Base-by-base conservation (phyloP, 164 flowering plant species). In the Vitis rupestris region DNA sequence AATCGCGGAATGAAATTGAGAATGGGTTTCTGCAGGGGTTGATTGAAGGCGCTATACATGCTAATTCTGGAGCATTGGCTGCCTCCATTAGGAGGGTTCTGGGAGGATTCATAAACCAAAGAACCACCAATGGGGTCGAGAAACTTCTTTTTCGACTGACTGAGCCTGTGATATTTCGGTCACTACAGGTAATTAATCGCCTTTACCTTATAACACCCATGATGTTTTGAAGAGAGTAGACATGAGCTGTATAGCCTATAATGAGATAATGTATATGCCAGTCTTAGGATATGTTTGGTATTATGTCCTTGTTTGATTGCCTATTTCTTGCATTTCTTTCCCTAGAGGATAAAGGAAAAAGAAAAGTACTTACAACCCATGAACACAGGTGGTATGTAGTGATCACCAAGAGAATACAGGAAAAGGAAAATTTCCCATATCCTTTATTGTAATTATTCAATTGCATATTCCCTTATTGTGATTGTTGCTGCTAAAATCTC, bases 101-200 rank as follows among this genome's bases (percentile, higher is more conserved):
- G 64, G 97, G 97, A 10, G 95, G 87, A 23, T 92, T 96, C 82
- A 73, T 88, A 48, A 84, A 49, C 76, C 94, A 90, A 72, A 71
- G 97, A 57, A 92, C 88, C 1, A 76, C 75, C 56, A 86, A 81
- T 55, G 98, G 93, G 11, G 97, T 96, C 29, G 98, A 92, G 75
- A 89, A 93, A 76, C 81, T 93, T 69, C 86, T 93, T 23, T 96
- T 87, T 60, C 73, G 87, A 19, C 90, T 93, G 50, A 82, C 89
- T n/a, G 99, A 96, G 80, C 99, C 99, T 37, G 83, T 96, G 27
- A 69, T 96, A 65, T 96, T 92, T 62, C 83, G 98, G 50, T 93
- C 98, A 2, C 74, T 96, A 50, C 97, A 90, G 97, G 98, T 96
- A 37, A 37, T 4, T 3, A 3, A 3, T 37, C 7, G 44, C 44